Base-by-base conservation (phyloP, 306 rosid species). In the Ormosia emarginata region DNA sequence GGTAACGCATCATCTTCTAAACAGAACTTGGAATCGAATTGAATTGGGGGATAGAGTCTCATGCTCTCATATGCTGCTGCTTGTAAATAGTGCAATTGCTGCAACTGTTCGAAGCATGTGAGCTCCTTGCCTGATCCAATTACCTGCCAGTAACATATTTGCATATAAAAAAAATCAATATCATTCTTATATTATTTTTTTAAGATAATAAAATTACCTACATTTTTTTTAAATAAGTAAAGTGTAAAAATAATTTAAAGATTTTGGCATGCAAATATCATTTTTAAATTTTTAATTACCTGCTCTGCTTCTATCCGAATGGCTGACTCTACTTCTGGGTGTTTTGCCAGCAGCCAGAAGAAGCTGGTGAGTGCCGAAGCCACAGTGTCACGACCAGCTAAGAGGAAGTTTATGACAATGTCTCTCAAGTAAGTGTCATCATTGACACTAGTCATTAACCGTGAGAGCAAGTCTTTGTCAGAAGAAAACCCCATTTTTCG, bases 301-400 rank as follows among this genome's bases (percentile, higher is more conserved):
- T 57, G 5, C 4, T 94, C 90, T 0, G 96, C 93, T 63, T 94
- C 98, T 0, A 37, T 32, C n/a, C 56, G 81, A 71, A 92, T 87
- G 8, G 55, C 52, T n/a, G 81, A 39, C 24, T 68, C 90, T 3
- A 70, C 91, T 37, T 67, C 61, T 3, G 88, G 92, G 69, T 92
- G 90, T 3, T 84, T 83, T 0, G 87, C 87, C 57, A 92, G 4
- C 0, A 94, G 84, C 94, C 94, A 94, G 40, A 94, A 94, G 78
- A 94, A 91, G 79, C 96, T 92, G 1, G 97, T 94, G 72, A 94
- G 79, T 0, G 94, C 92, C 0, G 97, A 92, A 1, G 97, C 94
- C 41, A 94, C 88, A 0, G 97, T 94, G 82, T 94, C 98, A 1
- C 98, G 91, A 1, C 98, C 98, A 7, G 97, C 98, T 33, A 94